Evolutionary conservation across 2,329 filamentous ascomycete species (phyloP), one percentile per base, ranked within the genome.

Genomic region (Diplodia seriata): DNA sequence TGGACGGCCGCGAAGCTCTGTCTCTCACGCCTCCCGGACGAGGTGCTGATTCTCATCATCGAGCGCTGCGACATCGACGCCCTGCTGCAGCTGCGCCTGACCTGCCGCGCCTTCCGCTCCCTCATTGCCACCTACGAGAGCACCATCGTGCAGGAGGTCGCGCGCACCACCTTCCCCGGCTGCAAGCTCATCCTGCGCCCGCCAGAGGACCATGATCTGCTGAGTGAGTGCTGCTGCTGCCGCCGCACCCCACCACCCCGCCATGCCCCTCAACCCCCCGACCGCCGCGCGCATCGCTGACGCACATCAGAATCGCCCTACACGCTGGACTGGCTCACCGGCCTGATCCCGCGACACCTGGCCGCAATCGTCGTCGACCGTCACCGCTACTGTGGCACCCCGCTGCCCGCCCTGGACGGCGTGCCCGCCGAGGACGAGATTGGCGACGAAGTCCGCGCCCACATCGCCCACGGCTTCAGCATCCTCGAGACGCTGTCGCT

Each of bases 321-420:
- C 66, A 55, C 38, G 12, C 20, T 68, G 40, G n/a, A 63, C 26
- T 76, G 73, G 74, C 70, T 78, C 2, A 72, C 72, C 47, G 69
- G 68, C 11, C 69, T 77, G 15, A 73, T 78, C 61, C 74, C 73
- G 9, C 70, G 70, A 29, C 74, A 75, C 9, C 69, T 78, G 43
- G 75, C 77, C 1, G 70, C 74, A 4, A 72, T 76, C 20, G 43
- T 77, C 29, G 72, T 77, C 5, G 75, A 77, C 59, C 69, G 72
- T 31, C 73, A 77, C 49, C 66, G 66, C 55, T 62, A 62, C 66
- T 67, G 66, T 26, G 66, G 66, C 64, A 74, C 55, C 68, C 72
- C 20, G 69, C 70, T 67, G 56, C 68, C 26, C 59, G 71, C 33
- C 64, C 67, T 51, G 69, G 72, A 74, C 67, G 73, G 75, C 29